These are phyloP conservation scores for Trichopus zeylanicus DNA, from an alignment of 116 monocot genomes.

Conservation along the genomic window DNA sequence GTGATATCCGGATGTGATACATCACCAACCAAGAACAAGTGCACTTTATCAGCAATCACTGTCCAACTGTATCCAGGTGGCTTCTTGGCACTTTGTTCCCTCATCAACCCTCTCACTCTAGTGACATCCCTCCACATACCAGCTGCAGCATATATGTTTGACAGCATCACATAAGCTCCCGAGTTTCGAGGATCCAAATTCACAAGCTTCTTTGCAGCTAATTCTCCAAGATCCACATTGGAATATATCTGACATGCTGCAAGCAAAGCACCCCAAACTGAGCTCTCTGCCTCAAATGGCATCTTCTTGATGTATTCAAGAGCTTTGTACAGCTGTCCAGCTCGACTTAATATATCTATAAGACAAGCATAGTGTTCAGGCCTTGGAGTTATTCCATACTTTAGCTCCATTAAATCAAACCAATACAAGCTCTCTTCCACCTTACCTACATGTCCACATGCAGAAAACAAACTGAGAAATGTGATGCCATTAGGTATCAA, in stretches of 20 bases:
- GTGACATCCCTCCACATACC: slow-evolving; percentile 65
- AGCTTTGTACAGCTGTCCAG: slow-evolving; percentile 66
- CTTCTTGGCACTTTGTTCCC: slow-evolving; percentile 53
- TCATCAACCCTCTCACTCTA: slow-evolving; percentile 59
- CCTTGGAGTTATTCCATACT: slow-evolving; percentile 36
- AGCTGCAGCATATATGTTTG: slow-evolving; percentile 74
- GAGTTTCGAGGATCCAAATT: slow-evolving; percentile 51
- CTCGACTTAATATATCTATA: slow-evolving; percentile 62
- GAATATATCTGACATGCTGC: slow-evolving; percentile 42
- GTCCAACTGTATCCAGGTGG: slow-evolving; percentile 75
- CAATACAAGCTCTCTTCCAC: slow-evolving; percentile 52
- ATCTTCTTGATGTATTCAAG: slow-evolving; percentile 45
- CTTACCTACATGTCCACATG: slow-evolving; percentile 60
- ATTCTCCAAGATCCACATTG: slow-evolving; percentile 55
- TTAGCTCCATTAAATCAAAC: slow-evolving; percentile 57
- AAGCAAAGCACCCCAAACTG: slow-evolving; percentile 70
- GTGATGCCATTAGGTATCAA: slow-evolving; percentile 61
- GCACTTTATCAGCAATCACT: slow-evolving; percentile 54
- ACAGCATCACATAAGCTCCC: slow-evolving; percentile 75
- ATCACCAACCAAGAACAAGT: slow-evolving; percentile 64
- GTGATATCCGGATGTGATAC: slow-evolving; percentile 55
- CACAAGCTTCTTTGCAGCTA: slow-evolving; percentile 61
- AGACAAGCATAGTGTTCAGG: slow-evolving; percentile 82
- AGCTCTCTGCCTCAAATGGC: slow-evolving; percentile 48
- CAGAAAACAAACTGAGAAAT: slow-evolving; percentile 70